These are phyloP conservation scores for Pezicula carpinea DNA, from an alignment of 2,329 filamentous ascomycete species.

Conservation along the genomic window DNA sequence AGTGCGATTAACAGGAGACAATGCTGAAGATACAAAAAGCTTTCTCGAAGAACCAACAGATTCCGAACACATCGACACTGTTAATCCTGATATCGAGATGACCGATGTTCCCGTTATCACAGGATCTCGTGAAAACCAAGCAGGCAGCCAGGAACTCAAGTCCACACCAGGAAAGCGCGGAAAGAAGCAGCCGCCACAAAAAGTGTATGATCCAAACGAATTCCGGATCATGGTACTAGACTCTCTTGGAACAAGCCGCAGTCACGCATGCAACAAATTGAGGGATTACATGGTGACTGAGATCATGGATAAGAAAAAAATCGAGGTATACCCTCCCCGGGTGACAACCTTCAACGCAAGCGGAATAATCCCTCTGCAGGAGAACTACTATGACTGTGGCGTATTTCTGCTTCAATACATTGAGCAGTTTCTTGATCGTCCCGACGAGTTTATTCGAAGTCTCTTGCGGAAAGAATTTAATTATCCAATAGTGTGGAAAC, in stretches of 20 bases:
- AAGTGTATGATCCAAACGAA: slow-evolving; percentile 44
- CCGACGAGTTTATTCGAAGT: slow-evolving; percentile 62
- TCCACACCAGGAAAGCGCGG: slow-evolving; percentile 24
- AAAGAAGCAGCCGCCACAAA: slow-evolving; percentile 30
- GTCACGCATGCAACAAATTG: slow-evolving; percentile 59
- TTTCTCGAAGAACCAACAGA: slow-evolving; percentile 2
- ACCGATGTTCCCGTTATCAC: not conserved
- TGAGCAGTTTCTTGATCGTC: slow-evolving; percentile 72
- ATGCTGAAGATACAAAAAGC: not conserved
- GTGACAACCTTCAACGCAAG: slow-evolving; percentile 61
- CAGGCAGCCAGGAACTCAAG: slow-evolving; percentile 1
- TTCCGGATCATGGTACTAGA: slow-evolving; percentile 83
- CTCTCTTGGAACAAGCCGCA: slow-evolving; percentile 66
- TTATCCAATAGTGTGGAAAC: slow-evolving; percentile 45
- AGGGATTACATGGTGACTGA: slow-evolving; percentile 76
- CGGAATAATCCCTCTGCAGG: slow-evolving; percentile 71
- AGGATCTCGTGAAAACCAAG: not conserved
- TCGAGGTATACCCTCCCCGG: slow-evolving; percentile 26
- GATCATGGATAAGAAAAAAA: slow-evolving; percentile 53
- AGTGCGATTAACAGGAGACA: too few species aligned
- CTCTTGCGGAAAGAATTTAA: slow-evolving; percentile 55
- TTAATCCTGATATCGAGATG: not conserved
- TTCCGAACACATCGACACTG: slow-evolving; percentile 1
- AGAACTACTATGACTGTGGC: slow-evolving; percentile 86
- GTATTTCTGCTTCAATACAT: slow-evolving; percentile 82